Conservation (phyloP, 495 filamentous ascomycete species). For the Patellaria atrata region DNA sequence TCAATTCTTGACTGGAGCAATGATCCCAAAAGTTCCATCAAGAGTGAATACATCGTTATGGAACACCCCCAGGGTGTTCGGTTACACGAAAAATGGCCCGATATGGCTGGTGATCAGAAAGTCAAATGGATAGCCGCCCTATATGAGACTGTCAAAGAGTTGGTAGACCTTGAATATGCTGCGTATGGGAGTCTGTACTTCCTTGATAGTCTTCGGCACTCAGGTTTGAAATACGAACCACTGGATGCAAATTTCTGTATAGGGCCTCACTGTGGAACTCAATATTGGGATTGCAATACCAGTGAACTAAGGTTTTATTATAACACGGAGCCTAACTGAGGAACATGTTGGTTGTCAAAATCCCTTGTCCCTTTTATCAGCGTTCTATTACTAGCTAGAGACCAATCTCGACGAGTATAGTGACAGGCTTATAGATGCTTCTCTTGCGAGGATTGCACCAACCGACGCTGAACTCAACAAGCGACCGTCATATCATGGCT, state of each 20-base stretch:
- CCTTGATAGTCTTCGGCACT: constrained; percentile 11
- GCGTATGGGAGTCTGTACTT: constrained; percentile 31
- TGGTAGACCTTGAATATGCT: constrained; percentile 28
- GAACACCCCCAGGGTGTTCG: constrained; percentile 27
- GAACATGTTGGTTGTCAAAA: too few relatives aligned
- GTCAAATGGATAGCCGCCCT: constrained; percentile 26
- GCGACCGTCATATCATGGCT: too few relatives aligned
- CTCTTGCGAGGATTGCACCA: too few relatives aligned
- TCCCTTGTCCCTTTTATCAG: too few relatives aligned
- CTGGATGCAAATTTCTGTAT: constrained; percentile 28
- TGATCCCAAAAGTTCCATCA: constrained; percentile 24
- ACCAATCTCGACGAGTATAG: too few relatives aligned
- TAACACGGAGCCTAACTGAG: constrained; percentile 18
- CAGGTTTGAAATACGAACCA: constrained; percentile 15
- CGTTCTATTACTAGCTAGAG: too few relatives aligned
- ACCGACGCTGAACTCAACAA: too few relatives aligned
- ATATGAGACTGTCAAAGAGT: constrained; percentile 21
- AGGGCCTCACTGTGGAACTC: constrained; percentile 27
- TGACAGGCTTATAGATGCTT: too few relatives aligned
- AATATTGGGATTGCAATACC: constrained; percentile 29
- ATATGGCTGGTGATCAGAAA: constrained; percentile 28
- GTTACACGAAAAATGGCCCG: constrained; percentile 26
- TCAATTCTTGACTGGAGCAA: constrained; percentile 30
- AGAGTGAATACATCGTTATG: constrained; percentile 34
- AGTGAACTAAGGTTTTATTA: constrained; percentile 24